phyloP scores from a whole-genome alignment of 2,329 filamentous ascomycete genomes.

The Cladosporium colombiae region DNA sequence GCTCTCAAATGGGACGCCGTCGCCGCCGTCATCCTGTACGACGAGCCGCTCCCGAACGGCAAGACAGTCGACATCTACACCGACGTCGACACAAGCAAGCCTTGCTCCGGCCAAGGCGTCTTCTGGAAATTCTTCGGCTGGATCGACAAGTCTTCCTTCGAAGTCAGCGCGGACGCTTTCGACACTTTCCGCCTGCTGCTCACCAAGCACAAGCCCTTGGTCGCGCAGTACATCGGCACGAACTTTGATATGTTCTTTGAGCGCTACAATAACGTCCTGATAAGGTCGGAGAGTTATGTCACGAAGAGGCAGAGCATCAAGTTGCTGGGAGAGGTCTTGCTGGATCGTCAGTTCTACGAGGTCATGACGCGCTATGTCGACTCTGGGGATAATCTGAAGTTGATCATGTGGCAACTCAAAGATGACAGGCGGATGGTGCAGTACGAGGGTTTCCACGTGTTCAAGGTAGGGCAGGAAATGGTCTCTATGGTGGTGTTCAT shows the following conservation, averaged over 20 bases:
- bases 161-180: constrained; percentile 95
- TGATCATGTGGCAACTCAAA: constrained; percentile 94
- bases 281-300: constrained; percentile 93
- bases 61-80: constrained; percentile 68
- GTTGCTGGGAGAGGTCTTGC: constrained; percentile 86
- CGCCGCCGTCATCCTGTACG: constrained; percentile 87
- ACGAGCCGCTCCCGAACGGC: constrained; percentile 66
- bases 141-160: constrained; percentile 95
- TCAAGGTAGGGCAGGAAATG: constrained; percentile 64
- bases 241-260: constrained; percentile 95
- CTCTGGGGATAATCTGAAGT: constrained; percentile 91
- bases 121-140: constrained; percentile 98
- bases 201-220: constrained; percentile 88
- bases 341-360: constrained; percentile 94
- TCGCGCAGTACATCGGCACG: constrained; percentile 80
- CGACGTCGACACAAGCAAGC: constrained; percentile 70
- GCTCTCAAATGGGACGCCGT: constrained; percentile 89
- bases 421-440: constrained; percentile 99
- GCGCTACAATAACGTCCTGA: constrained; percentile 81
- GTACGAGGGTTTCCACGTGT: constrained; percentile 98
- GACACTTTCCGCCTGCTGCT: constrained; percentile 94
- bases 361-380: constrained; percentile 99
- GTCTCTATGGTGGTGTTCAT: background rate
- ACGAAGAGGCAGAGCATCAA: constrained; percentile 99
- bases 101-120: constrained; percentile 76